These are phyloP conservation scores for Saturnispora zaruensis DNA, from an alignment of 805 yeast genomes.

Conservation along the genomic window DNA sequence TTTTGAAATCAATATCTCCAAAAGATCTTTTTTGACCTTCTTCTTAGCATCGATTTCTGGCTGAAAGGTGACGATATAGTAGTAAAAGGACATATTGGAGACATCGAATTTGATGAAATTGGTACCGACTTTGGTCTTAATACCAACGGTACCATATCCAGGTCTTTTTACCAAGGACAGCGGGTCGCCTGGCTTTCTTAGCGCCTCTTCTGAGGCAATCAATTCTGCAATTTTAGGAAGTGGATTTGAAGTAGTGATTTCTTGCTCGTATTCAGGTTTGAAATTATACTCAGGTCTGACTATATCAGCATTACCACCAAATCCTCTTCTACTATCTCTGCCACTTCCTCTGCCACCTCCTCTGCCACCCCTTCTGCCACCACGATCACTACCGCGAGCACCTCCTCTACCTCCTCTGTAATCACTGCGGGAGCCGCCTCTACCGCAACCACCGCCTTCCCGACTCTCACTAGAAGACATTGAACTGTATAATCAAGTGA, in stretches of 20 bases:
- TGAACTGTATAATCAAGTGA: not conserved
- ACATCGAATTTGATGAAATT: conserved; percentile 17
- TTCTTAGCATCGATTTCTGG: conserved; percentile 15
- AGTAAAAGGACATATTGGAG: conserved; percentile 14
- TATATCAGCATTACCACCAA: conserved; percentile 13
- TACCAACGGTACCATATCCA: conserved; percentile 20
- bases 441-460: not conserved
- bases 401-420: conserved; percentile 6
- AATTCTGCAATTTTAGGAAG: conserved; percentile 12
- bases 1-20: conserved; percentile 17
- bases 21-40: conserved; percentile 15
- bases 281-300: conserved; percentile 16
- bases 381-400: conserved; percentile 9
- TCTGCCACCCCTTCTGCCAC: conserved; percentile 10
- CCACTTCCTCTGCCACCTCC: conserved; percentile 16
- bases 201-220: conserved; percentile 7
- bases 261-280: conserved; percentile 14
- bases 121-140: conserved; percentile 19
- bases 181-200: conserved; percentile 14
- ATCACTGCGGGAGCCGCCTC: not conserved
- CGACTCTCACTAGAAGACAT: not conserved
- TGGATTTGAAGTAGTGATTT: conserved; percentile 13
- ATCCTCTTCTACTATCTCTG: conserved; percentile 13
- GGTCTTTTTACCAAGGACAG: conserved; percentile 17
- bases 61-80: conserved; percentile 21